Evolutionary conservation across 305 asterid genomes (phyloP).

Genomic region (Plantago lanceolata): DNA sequence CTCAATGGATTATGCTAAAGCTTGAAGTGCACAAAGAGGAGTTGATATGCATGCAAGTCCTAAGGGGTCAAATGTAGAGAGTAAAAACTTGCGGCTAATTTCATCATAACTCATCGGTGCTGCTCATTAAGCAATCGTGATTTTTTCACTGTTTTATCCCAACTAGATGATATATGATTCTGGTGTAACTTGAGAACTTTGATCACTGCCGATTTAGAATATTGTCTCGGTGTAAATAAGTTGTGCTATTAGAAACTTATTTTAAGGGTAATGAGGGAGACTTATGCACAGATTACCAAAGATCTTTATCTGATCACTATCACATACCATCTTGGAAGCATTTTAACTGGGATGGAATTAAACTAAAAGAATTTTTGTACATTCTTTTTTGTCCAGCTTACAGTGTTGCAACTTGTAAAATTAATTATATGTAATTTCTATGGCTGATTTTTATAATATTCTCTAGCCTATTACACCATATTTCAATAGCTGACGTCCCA

Average conservation of each 20-base stretch:
- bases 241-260: not conserved
- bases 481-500: slow-evolving; percentile 16
- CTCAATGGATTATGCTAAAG: too few species aligned
- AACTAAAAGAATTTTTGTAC: not conserved
- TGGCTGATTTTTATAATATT: not conserved
- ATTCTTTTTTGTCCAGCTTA: not conserved
- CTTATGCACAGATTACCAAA: not conserved
- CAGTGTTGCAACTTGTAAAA: not conserved
- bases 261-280: not conserved
- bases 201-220: not conserved
- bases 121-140: too few species aligned
- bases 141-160: too few species aligned
- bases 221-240: not conserved
- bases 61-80: too few species aligned
- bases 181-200: too few species aligned
- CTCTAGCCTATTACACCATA: slow-evolving; percentile 1
- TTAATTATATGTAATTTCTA: not conserved
- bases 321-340: not conserved
- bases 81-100: too few species aligned
- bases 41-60: too few species aligned
- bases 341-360: not conserved
- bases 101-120: too few species aligned
- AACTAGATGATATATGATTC: too few species aligned
- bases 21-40: too few species aligned
- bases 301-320: not conserved